Conservation (phyloP, 2,329 filamentous ascomycete species). For the Ciborinia camelliae region DNA sequence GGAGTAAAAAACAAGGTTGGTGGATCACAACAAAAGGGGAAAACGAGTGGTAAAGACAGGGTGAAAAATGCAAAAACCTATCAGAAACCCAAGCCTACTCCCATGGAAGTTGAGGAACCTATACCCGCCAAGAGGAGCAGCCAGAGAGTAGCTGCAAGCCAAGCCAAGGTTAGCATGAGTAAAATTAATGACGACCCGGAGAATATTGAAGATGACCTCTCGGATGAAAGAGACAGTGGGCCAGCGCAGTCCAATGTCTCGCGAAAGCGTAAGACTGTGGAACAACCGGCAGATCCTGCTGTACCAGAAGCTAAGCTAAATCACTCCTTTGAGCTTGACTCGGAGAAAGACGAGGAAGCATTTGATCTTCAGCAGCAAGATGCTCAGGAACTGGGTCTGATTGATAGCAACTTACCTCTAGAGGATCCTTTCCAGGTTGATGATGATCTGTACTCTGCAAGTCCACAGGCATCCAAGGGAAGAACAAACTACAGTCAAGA, state of each 20-base stretch:
- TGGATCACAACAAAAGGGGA: neutral
- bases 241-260: slow-evolving; percentile 16
- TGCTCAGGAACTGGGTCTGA: neutral
- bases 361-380: slow-evolving; percentile 10
- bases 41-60: neutral
- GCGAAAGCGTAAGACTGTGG: slow-evolving; percentile 14
- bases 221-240: neutral
- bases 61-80: neutral
- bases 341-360: neutral
- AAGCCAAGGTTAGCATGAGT: slow-evolving; percentile 12
- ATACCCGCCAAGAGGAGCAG: neutral
- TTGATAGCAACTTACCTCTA: neutral
- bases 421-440: neutral
- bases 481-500: neutral
- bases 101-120: neutral
- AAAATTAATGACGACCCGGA: slow-evolving; percentile 1
- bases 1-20: neutral
- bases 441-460: slow-evolving; percentile 15
- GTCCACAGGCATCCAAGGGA: neutral
- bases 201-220: slow-evolving; percentile 2
- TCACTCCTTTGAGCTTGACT: neutral
- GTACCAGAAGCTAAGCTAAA: neutral
- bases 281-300: neutral
- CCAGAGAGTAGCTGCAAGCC: slow-evolving; percentile 11
- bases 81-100: neutral